phyloP scores from a whole-genome alignment of 169 alveolate species.

The Hepatocystis sp. region DNA sequence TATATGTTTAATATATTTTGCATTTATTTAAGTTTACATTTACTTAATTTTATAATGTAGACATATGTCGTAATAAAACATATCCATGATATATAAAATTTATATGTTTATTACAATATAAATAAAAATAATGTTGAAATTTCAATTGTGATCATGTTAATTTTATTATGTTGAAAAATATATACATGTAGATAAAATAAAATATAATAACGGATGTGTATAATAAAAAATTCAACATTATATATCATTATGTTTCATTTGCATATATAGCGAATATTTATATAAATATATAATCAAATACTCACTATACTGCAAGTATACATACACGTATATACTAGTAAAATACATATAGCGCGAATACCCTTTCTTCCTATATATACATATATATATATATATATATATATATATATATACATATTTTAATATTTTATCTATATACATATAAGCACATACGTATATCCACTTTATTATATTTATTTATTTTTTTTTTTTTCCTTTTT shows the following conservation, averaged over 20 bases:
- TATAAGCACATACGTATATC: neutral
- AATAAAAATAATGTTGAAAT: neutral
- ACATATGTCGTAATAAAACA: no score
- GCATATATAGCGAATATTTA: conserved; percentile 4
- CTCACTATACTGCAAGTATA: no score
- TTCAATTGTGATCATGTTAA: neutral
- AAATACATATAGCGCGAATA: no score
- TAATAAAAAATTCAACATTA: neutral
- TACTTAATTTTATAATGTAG: no score
- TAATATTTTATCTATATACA: neutral
- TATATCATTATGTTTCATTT: neutral
- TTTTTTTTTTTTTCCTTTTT: conserved; percentile 5
- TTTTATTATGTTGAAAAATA: conserved; percentile 3
- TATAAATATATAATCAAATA: conserved; percentile 4
- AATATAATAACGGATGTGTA: neutral
- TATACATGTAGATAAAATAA: neutral
- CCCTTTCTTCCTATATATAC: no score
- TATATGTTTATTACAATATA: neutral
- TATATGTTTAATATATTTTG: no score
- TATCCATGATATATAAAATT: no score
- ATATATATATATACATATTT: no score
- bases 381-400: neutral
- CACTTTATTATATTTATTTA: neutral
- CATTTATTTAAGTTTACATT: no score
- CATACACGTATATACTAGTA: no score